phyloP scores from a whole-genome alignment of 2,329 filamentous ascomycete species.

The Myotisia sp. region DNA sequence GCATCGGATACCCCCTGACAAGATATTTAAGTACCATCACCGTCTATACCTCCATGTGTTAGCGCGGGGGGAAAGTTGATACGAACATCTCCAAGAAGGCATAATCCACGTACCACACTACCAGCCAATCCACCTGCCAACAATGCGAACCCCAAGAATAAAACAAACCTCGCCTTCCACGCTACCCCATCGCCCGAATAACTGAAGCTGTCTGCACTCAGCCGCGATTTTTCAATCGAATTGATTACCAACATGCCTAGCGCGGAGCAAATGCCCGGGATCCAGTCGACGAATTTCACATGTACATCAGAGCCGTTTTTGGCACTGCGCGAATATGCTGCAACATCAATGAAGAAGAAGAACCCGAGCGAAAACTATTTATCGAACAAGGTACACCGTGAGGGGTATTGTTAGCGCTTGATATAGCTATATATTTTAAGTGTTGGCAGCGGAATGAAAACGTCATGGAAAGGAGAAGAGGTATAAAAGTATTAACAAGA shows the following conservation, averaged over 20 bases:
- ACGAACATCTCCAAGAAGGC: not conserved
- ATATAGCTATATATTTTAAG: not conserved
- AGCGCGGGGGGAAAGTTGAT: not conserved
- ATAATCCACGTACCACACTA: conserved; percentile 38
- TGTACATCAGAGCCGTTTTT: conserved; percentile 49
- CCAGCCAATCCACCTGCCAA: conserved; percentile 54
- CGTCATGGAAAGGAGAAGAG: not conserved
- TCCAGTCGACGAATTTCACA: conserved; percentile 59
- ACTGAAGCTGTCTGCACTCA: conserved; percentile 50
- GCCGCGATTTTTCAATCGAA: conserved; percentile 52
- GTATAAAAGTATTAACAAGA: conserved; percentile 9
- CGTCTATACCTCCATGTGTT: no score
- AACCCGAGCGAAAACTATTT: conserved; percentile 53
- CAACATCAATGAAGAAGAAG: conserved; percentile 55
- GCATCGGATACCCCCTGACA: conserved; percentile 44
- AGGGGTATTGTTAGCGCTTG: no score
- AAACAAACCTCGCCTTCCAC: conserved; percentile 55
- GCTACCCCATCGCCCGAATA: conserved; percentile 52
- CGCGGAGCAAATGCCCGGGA: conserved; percentile 54
- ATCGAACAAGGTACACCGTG: not conserved
- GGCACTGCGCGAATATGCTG: conserved; percentile 47
- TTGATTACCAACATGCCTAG: conserved; percentile 61
- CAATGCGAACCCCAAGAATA: conserved; percentile 56
- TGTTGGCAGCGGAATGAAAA: no score
- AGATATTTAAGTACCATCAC: conserved; percentile 56